Conservation (phyloP, 176 grass and related monocot genomes). For the Oryza rufipogon region DNA sequence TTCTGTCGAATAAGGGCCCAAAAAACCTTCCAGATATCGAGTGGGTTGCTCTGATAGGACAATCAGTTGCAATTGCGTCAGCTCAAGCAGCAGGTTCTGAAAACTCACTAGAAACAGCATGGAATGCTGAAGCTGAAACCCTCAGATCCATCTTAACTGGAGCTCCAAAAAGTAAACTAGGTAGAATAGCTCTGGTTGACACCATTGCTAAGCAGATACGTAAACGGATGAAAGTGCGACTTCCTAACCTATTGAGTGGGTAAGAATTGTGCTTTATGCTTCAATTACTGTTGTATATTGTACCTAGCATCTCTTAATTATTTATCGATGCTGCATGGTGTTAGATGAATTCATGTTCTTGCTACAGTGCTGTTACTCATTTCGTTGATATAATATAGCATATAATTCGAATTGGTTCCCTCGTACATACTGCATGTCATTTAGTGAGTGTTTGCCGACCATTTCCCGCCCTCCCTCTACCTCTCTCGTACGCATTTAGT, state of each 20-base stretch:
- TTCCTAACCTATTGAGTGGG: conserved; percentile 88
- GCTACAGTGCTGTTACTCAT: not conserved
- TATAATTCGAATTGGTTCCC: not conserved
- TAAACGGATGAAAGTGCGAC: conserved; percentile 84
- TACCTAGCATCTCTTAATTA: conserved; percentile 19
- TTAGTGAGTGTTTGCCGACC: not conserved
- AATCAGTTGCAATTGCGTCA: conserved; percentile 81
- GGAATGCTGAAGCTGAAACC: conserved; percentile 81
- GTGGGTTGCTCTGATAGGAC: conserved; percentile 90
- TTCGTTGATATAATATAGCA: not conserved
- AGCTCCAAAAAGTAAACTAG: conserved; percentile 74
- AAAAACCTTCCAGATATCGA: conserved; percentile 76
- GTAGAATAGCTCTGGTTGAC: conserved; percentile 74
- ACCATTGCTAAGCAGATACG: conserved; percentile 86
- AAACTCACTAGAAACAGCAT: conserved; percentile 88
- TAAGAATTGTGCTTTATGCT: conserved; percentile 43
- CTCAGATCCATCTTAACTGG: conserved; percentile 73
- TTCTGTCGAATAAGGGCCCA: conserved; percentile 73
- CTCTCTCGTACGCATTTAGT: not conserved
- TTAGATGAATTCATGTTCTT: not conserved
- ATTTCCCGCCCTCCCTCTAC: not conserved
- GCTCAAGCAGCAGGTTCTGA: conserved; percentile 74
- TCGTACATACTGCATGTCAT: not conserved
- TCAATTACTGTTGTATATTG: not conserved
- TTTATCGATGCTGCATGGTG: not conserved